Evolutionary conservation across 306 rosid genomes (phyloP).

Genomic region (Dicorynia guianensis): DNA sequence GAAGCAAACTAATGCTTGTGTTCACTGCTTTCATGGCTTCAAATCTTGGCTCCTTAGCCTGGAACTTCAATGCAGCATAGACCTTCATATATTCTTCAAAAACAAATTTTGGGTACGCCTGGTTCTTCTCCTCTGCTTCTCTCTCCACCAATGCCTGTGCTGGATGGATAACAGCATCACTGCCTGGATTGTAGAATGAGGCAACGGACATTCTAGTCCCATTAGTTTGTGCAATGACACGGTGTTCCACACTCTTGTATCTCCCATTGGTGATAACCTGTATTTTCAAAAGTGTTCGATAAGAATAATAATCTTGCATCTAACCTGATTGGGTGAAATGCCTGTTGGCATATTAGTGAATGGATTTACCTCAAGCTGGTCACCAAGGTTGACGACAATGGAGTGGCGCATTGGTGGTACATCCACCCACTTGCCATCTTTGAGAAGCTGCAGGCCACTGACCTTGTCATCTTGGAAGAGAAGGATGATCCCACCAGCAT

Average conservation of each 20-base stretch:
- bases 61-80: constrained; percentile 54
- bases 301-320: not conserved
- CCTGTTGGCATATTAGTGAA: no score
- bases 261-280: constrained; percentile 77
- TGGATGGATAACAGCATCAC: constrained; percentile 79
- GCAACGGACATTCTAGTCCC: constrained; percentile 79
- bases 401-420: no score
- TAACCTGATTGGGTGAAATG: not conserved
- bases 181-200: constrained; percentile 77
- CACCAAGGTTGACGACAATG: constrained; percentile 8
- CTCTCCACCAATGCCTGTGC: constrained; percentile 64
- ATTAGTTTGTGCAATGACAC: constrained; percentile 60
- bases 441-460: no score
- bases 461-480: constrained; percentile 81
- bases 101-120: constrained; percentile 70
- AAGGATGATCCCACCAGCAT: constrained; percentile 77
- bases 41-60: constrained; percentile 70
- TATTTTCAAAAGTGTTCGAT: not conserved
- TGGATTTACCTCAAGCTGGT: constrained; percentile 67
- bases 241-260: constrained; percentile 46
- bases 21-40: constrained; percentile 61
- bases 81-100: constrained; percentile 82
- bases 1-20: constrained; percentile 38
- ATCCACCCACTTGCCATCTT: no score
- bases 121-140: constrained; percentile 47